Evolutionary conservation across 2,329 filamentous ascomycete genomes (phyloP).

Genomic region (Ophiostoma populinum): DNA sequence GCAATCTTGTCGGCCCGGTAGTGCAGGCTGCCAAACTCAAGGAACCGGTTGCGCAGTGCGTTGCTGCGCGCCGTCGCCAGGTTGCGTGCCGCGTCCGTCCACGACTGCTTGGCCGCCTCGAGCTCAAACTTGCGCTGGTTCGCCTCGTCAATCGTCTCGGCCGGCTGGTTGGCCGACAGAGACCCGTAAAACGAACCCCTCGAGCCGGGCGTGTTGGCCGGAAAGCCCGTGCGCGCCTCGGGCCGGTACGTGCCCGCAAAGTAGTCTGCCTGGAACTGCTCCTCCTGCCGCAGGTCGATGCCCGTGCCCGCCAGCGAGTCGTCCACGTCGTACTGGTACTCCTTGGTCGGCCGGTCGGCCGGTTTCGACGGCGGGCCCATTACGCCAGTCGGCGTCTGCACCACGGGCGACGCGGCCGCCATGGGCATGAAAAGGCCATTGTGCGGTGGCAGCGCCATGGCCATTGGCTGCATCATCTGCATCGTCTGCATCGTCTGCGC

Average conservation of each 20-base stretch:
- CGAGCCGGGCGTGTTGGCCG: constrained; percentile 35
- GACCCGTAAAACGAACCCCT: constrained; percentile 46
- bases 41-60: constrained; percentile 57
- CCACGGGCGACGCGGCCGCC: constrained; percentile 1
- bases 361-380: constrained; percentile 46
- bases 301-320: constrained; percentile 74
- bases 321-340: constrained; percentile 54
- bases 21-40: constrained; percentile 45
- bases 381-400: constrained; percentile 4
- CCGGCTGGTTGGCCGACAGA: constrained; percentile 47
- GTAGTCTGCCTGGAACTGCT: constrained; percentile 58
- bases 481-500: too few species aligned
- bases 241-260: constrained; percentile 30
- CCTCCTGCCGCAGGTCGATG: constrained; percentile 74
- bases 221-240: constrained; percentile 35
- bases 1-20: constrained; percentile 41
- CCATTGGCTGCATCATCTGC: too few species aligned
- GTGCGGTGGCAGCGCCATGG: too few species aligned
- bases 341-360: constrained; percentile 44
- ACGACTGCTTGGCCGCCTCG: constrained; percentile 46
- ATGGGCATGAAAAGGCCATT: constrained; percentile 7
- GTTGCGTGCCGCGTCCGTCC: constrained; percentile 45
- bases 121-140: constrained; percentile 48
- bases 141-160: constrained; percentile 25
- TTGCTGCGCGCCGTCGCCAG: constrained; percentile 44